Evolutionary conservation across 139 green algal genomes (phyloP).

Genomic region (Chlamydomonas schloesseri): DNA sequence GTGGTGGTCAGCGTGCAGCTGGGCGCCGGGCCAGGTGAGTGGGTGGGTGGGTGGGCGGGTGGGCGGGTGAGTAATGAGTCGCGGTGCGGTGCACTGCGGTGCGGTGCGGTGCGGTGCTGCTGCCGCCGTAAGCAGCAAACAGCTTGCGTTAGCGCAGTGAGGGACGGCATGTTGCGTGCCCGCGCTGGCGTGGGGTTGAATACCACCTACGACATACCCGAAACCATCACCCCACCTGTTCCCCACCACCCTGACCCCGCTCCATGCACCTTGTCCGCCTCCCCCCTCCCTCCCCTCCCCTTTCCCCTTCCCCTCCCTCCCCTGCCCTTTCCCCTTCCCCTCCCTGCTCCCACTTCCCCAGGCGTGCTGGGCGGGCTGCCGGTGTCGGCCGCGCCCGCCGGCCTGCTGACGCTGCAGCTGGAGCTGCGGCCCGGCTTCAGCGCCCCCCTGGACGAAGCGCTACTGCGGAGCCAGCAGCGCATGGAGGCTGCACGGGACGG

Average conservation of each 20-base stretch:
- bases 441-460: constrained; percentile 37
- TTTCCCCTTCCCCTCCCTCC: background rate
- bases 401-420: constrained; percentile 57
- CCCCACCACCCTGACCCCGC: no score
- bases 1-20: constrained; percentile 55
- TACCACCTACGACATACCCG: no score
- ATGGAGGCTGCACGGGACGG: constrained; percentile 45
- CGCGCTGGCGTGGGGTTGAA: no score
- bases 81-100: no score
- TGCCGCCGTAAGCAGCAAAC: no score
- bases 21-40: constrained; percentile 45
- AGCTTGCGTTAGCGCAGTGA: no score
- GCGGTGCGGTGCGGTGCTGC: no score
- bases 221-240: no score
- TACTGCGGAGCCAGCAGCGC: constrained; percentile 54
- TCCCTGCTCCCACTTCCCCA: background rate
- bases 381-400: constrained; percentile 37
- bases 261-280: no score
- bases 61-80: no score
- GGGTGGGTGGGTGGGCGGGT: no score
- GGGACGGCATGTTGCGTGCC: no score
- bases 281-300: background rate
- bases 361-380: constrained; percentile 36
- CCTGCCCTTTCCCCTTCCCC: background rate
- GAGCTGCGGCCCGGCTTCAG: constrained; percentile 35